Evolutionary conservation across 1,139 yeast genomes (phyloP).

Genomic region (Diutina siamensis): DNA sequence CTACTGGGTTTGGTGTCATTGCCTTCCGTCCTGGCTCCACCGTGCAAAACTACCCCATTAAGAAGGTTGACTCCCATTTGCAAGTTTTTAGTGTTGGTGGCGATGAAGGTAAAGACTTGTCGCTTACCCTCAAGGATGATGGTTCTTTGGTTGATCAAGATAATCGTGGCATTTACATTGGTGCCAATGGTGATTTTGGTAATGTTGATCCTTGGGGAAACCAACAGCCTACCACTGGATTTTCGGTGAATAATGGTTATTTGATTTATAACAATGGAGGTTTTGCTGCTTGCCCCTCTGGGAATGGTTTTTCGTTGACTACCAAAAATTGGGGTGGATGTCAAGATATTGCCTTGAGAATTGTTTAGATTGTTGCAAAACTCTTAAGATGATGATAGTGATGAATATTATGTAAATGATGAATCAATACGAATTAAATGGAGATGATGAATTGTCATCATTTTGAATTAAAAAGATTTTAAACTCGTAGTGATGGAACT

Average conservation of each 20-base stretch:
- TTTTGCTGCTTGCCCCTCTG: not conserved
- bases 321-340: not conserved
- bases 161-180: not conserved
- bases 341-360: not conserved
- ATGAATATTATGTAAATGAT: too few relatives aligned
- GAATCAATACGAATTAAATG: too few relatives aligned
- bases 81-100: constrained; percentile 2
- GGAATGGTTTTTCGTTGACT: not conserved
- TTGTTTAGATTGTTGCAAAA: not conserved
- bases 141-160: constrained; percentile 2
- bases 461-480: too few relatives aligned
- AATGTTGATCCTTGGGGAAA: constrained; percentile 5
- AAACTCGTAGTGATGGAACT: too few relatives aligned
- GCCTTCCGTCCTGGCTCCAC: not conserved
- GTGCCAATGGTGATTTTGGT: constrained; percentile 4
- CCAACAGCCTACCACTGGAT: constrained; percentile 1
- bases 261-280: not conserved
- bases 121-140: not conserved
- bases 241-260: not conserved
- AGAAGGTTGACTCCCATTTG: constrained; percentile 1
- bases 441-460: too few relatives aligned
- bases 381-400: too few relatives aligned
- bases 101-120: not conserved
- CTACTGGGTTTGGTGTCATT: not conserved
- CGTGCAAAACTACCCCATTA: not conserved